These are phyloP conservation scores for Rugosomyces carneus DNA, from an alignment of 1,284 basidiomycete genomes.

Conservation along the genomic window DNA sequence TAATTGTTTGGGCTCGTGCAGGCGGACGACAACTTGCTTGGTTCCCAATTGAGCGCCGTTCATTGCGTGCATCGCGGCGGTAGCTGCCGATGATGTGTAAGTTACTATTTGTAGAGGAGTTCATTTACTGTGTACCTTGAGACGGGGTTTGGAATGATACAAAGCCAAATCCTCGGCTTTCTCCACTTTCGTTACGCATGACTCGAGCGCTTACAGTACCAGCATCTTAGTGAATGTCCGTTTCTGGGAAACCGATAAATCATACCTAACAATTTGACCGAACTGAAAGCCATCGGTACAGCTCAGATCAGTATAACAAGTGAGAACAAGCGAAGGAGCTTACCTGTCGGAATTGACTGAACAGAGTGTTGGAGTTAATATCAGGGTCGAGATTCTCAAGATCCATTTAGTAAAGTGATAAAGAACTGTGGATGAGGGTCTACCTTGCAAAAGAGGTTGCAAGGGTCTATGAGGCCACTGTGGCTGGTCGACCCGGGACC, in stretches of 20 bases:
- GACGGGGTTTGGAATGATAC: constrained; percentile 83
- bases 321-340: constrained; percentile 18
- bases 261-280: constrained; percentile 80
- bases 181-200: constrained; percentile 83
- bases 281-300: constrained; percentile 39
- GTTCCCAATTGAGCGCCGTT: constrained; percentile 65
- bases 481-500: constrained; percentile 75
- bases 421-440: constrained; percentile 9
- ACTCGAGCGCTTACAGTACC: constrained; percentile 67
- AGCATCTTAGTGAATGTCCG: not conserved
- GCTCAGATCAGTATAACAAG: constrained; percentile 3
- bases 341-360: constrained; percentile 75
- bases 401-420: not conserved
- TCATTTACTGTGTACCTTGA: constrained; percentile 52
- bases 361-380: constrained; percentile 79
- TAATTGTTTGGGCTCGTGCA: constrained; percentile 87
- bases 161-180: constrained; percentile 92
- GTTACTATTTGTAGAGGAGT: not conserved
- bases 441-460: constrained; percentile 87
- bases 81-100: constrained; percentile 36
- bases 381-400: constrained; percentile 76
- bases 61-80: constrained; percentile 72
- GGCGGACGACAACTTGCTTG: constrained; percentile 78
- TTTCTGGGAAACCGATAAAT: constrained; percentile 1
- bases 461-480: constrained; percentile 85